Evolutionary conservation across 2,329 filamentous ascomycete genomes (phyloP).

Genomic region (Massarina eburnea): DNA sequence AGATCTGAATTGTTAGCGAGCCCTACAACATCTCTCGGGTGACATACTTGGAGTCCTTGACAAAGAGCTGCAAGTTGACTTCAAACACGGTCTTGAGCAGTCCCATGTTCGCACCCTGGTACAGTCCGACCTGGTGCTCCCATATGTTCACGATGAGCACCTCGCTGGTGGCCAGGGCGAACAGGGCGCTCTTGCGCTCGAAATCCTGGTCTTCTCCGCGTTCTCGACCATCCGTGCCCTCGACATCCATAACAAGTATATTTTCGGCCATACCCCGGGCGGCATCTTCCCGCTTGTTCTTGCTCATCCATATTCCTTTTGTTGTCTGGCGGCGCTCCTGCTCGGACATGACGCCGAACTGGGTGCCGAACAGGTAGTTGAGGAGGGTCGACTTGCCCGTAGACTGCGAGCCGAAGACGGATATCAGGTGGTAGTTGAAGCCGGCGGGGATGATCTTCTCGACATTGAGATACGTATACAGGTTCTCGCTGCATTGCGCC

Average conservation of each 20-base stretch:
- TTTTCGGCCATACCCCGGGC: constrained; percentile 82
- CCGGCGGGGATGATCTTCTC: constrained; percentile 83
- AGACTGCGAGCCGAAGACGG: constrained; percentile 97
- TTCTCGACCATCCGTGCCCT: constrained; percentile 95
- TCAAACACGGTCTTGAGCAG: constrained; percentile 98
- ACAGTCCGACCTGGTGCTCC: constrained; percentile 97
- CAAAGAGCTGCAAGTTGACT: constrained; percentile 94
- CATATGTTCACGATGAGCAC: constrained; percentile 98
- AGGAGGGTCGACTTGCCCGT: constrained; percentile 97
- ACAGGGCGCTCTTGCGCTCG: constrained; percentile 95
- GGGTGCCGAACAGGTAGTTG: constrained; percentile 92
- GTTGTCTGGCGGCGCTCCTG: constrained; percentile 92
- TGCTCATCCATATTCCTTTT: constrained; percentile 99
- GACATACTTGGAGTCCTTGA: constrained; percentile 88
- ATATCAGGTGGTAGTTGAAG: constrained; percentile 99
- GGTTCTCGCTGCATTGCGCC: constrained; percentile 60
- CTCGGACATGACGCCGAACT: constrained; percentile 98
- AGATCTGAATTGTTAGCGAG: constrained; percentile 57
- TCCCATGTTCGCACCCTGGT: constrained; percentile 99
- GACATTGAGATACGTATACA: constrained; percentile 78
- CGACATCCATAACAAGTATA: constrained; percentile 98
- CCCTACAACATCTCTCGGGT: background rate
- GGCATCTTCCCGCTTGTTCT: constrained; percentile 71
- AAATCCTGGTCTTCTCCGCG: constrained; percentile 98
- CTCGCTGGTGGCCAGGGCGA: constrained; percentile 95